Percentiles rank a stretch among this genome's conserved stretches.
Evolutionary conservation across 768 basidiomycete species (phyloP).

Genomic region (Xerocomellus dryophilus): DNA sequence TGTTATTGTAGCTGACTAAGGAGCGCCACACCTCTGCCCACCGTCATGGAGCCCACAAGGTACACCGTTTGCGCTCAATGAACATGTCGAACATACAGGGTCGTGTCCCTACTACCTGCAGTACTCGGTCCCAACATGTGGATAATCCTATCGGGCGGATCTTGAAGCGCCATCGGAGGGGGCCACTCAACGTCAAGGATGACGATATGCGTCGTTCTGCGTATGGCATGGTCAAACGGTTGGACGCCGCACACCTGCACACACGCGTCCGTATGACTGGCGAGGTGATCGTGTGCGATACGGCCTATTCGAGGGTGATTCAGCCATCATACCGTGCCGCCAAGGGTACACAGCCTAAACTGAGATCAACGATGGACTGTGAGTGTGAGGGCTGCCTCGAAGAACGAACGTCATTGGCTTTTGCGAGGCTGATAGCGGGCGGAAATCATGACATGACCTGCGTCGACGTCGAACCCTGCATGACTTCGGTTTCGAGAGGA

Average conservation of each 20-base stretch:
- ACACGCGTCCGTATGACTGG: not conserved
- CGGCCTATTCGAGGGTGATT: constrained; percentile 2
- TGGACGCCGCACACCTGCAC: constrained; percentile 4
- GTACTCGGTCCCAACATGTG: not conserved
- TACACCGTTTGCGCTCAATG: not conserved
- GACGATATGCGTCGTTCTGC: not conserved
- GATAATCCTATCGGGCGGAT: constrained; percentile 15
- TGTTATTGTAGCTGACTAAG: not conserved
- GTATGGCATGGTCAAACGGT: constrained; percentile 1
- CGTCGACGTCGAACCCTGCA: not conserved
- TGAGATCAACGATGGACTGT: constrained; percentile 5
- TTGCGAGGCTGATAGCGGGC: not conserved
- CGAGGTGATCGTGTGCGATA: constrained; percentile 13
- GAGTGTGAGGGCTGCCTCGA: not conserved
- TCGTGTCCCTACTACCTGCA: not conserved
- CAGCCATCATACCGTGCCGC: constrained; percentile 5
- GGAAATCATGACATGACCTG: not conserved
- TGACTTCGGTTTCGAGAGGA: not conserved
- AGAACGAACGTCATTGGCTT: not conserved
- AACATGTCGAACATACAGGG: not conserved
- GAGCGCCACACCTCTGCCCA: not conserved
- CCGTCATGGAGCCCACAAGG: constrained; percentile 1
- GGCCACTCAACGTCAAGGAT: not conserved
- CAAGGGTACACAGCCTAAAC: constrained; percentile 15
- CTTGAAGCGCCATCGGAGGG: constrained; percentile 4